Evolutionary conservation across 2,329 filamentous ascomycete species (phyloP), one percentile per base, ranked within the genome.

Genomic region (Orbilia ellipsospora): DNA sequence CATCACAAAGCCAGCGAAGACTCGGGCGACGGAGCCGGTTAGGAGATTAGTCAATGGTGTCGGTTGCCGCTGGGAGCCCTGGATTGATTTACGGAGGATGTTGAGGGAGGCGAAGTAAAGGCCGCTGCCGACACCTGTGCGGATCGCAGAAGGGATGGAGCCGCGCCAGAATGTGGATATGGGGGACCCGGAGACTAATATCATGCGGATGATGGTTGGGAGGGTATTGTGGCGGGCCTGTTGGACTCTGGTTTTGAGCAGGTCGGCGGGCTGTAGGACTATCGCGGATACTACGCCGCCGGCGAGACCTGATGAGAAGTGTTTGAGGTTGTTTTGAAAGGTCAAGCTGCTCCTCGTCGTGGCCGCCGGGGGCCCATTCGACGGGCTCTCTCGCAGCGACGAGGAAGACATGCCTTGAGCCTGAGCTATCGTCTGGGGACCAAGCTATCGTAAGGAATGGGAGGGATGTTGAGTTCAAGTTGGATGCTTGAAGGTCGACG

Each of bases 211-310:
- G 16, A 91, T 91, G 23, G 85, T 84, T 63, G 88, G 82, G 69
- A 98, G 87, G 1, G 92, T 89, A 36, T 77, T 77, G 42, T 64
- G 55, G 36, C 70, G 72, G 40, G 92, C 92, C 83, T 98, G 95
- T 82, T 99, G 95, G 48, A 98, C 90, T 55, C 95, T 90, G 31
- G 95, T 99, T 83, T 99, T 99, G 81, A 99, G 89, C 2, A 99
- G 90, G 83, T 99, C 95, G 80, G 95, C 91, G 26, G 95, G 95
- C 83, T 99, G 95, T 15, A 99, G 88, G 66, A 98, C 89, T 73
- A 96, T 89, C 66, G 95, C 94, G 62, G 93, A 95, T 78, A 92
- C 88, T 60, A 96, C 87, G 80, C 95, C 95, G 6, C 94, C 97
- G 80, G 89, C 88, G 67, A 98, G 88, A 77, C 95, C 95, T 77